Evolutionary conservation across 2,329 filamentous ascomycete genomes (phyloP).

Genomic region (Verticillium albo-atrum): DNA sequence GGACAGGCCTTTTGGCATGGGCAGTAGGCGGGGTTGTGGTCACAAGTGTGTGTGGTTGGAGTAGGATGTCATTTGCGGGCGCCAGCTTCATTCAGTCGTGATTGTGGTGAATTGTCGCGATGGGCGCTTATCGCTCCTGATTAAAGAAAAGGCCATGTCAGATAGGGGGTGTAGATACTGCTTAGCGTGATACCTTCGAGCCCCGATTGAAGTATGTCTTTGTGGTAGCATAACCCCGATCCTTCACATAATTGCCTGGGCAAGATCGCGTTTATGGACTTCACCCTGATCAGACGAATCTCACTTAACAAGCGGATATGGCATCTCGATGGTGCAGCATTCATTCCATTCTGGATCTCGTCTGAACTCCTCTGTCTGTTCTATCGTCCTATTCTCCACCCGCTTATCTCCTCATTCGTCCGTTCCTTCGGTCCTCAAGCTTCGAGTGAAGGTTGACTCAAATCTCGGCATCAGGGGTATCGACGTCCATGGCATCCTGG

Average conservation of each 20-base stretch:
- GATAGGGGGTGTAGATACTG: background rate
- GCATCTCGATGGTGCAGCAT: background rate
- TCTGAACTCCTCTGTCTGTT: background rate
- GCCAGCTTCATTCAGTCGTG: background rate
- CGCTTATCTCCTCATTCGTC: background rate
- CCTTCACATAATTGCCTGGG: background rate
- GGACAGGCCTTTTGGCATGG: background rate
- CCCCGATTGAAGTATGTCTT: background rate
- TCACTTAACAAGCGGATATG: background rate
- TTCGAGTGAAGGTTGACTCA: background rate
- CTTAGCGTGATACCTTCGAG: background rate
- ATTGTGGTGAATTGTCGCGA: background rate
- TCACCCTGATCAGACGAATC: background rate
- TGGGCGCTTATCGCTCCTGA: background rate
- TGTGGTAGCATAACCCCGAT: background rate
- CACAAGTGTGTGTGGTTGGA: background rate
- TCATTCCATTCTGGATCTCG: background rate
- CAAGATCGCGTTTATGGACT: background rate
- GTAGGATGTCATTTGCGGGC: background rate
- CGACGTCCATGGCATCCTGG: slow-evolving; percentile 2
- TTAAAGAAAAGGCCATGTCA: background rate
- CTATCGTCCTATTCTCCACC: background rate
- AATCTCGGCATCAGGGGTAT: background rate
- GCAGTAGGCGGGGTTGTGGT: slow-evolving; percentile 1
- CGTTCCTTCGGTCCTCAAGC: background rate